These are phyloP conservation scores for Samsoniella hepiali DNA, from an alignment of 2,329 filamentous ascomycete species.

Conservation along the genomic window DNA sequence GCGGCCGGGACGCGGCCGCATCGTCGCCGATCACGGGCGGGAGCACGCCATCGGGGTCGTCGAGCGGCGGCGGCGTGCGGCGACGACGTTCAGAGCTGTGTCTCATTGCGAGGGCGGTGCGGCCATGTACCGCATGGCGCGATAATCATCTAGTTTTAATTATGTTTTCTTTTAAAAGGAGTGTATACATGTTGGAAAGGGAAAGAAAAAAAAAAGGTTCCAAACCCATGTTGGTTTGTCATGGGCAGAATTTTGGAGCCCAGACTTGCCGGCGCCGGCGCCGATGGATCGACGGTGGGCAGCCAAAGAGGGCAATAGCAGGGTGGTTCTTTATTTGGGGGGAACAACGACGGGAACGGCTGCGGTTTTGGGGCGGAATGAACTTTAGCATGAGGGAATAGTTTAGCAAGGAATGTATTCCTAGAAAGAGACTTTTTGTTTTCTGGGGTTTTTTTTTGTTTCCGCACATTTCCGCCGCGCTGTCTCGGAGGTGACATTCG, in stretches of 20 bases:
- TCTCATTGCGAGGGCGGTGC: neutral
- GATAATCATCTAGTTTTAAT: neutral
- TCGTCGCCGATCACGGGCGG: conserved; percentile 1
- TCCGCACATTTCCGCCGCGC: too few relatives aligned
- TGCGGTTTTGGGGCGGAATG: too few relatives aligned
- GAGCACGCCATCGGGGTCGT: conserved; percentile 9
- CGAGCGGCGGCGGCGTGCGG: neutral
- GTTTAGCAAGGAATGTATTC: too few relatives aligned
- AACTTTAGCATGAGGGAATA: too few relatives aligned
- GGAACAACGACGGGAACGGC: too few relatives aligned
- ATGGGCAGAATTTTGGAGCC: neutral
- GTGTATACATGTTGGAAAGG: neutral
- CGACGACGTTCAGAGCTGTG: neutral
- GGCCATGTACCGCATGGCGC: neutral
- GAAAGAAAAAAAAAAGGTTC: neutral
- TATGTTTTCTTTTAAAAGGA: neutral
- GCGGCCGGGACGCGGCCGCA: neutral
- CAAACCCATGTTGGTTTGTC: neutral
- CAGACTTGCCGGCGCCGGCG: conserved; percentile 7
- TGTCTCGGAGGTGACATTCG: neutral
- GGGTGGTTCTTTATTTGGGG: too few relatives aligned
- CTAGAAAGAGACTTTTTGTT: too few relatives aligned
- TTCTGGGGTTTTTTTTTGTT: neutral
- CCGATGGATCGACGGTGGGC: conserved; percentile 4
- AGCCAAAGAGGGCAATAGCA: neutral